Percentiles rank a stretch among this genome's conserved stretches.
These are phyloP conservation scores for Cryptosporidium canis DNA, from an alignment of 169 alveolate genomes.

Conservation along the genomic window DNA sequence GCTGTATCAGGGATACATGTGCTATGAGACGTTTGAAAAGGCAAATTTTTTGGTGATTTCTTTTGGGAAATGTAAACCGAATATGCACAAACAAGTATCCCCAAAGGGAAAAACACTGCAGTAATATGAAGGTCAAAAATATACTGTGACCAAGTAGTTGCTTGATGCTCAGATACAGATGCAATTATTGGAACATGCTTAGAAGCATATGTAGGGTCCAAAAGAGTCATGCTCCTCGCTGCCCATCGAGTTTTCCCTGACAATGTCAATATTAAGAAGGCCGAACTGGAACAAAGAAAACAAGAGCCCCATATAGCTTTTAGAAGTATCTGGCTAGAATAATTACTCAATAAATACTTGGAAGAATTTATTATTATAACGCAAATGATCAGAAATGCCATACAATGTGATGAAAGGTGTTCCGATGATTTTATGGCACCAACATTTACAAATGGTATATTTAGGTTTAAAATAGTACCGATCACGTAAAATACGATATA, in stretches of 20 bases:
- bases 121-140: conserved; percentile 87
- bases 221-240: conserved; percentile 93
- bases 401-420: conserved; percentile 96
- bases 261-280: conserved; percentile 42
- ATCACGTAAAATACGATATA: conserved; percentile 92
- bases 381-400: conserved; percentile 83
- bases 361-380: conserved; percentile 21
- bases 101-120: conserved; percentile 85
- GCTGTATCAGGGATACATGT: conserved; percentile 87
- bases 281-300: conserved; percentile 14
- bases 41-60: conserved; percentile 51
- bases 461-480: conserved; percentile 93
- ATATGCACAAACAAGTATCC: conserved; percentile 65
- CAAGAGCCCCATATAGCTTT: conserved; percentile 4
- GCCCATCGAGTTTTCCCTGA: conserved; percentile 91
- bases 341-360: conserved; percentile 18
- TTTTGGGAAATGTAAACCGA: conserved; percentile 75
- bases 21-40: conserved; percentile 74
- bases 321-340: conserved; percentile 32
- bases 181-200: conserved; percentile 96
- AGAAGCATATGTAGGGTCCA: conserved; percentile 97
- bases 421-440: conserved; percentile 92
- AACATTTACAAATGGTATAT: conserved; percentile 94
- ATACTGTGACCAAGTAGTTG: conserved; percentile 96
- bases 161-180: conserved; percentile 98